A percentile compares a stretch with the other conserved stretches of the same genome.
Evolutionary conservation across 495 filamentous ascomycete genomes (phyloP).

Genomic region (Polyplosphaeria fusca): DNA sequence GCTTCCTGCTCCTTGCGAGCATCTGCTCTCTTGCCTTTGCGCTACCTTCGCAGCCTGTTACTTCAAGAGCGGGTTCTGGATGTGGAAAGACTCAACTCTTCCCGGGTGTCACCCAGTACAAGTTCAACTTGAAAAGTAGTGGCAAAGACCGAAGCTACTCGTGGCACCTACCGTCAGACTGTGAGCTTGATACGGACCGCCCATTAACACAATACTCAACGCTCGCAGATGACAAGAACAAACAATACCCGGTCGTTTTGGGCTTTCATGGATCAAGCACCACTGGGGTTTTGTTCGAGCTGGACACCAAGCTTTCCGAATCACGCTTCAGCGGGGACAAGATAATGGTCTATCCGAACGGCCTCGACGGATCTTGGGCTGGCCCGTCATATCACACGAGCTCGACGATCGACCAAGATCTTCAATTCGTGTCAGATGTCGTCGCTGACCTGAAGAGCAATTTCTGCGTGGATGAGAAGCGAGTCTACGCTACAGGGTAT

Average conservation of each 20-base stretch:
- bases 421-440: constrained; percentile 23
- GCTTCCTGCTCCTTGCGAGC: background rate
- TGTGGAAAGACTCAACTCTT: constrained; percentile 23
- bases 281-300: constrained; percentile 22
- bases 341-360: constrained; percentile 29
- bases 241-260: constrained; percentile 22
- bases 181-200: too few relatives aligned
- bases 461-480: constrained; percentile 16
- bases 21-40: background rate
- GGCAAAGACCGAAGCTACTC: constrained; percentile 23
- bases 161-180: constrained; percentile 18
- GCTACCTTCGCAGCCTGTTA: background rate
- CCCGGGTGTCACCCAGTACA: constrained; percentile 20
- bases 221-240: constrained; percentile 13
- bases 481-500: constrained; percentile 21
- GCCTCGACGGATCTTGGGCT: constrained; percentile 26
- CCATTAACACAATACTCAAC: too few relatives aligned
- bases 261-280: constrained; percentile 27
- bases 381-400: constrained; percentile 22
- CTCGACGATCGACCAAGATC: constrained; percentile 16
- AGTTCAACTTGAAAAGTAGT: constrained; percentile 16
- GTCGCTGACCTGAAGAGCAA: constrained; percentile 2
- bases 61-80: constrained; percentile 12
- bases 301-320: constrained; percentile 21
- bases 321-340: constrained; percentile 12